phyloP scores from a whole-genome alignment of 1,139 yeast species.

The Saccharomyces hybrid region DNA sequence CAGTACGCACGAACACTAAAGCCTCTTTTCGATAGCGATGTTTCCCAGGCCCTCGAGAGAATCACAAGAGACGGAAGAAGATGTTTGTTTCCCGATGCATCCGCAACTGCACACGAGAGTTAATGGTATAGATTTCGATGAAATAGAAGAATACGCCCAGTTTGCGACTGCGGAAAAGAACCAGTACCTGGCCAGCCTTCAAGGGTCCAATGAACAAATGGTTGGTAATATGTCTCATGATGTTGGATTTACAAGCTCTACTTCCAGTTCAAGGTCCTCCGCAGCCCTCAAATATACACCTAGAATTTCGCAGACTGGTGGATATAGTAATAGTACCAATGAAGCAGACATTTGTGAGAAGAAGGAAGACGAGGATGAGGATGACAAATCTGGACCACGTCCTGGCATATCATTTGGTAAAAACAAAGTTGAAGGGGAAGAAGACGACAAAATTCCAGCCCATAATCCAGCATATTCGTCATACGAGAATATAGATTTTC shows the following conservation, averaged over 20 bases:
- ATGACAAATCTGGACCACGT: constrained; percentile 6
- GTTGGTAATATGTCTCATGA: background rate
- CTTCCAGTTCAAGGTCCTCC: constrained; percentile 27
- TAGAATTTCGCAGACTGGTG: constrained; percentile 10
- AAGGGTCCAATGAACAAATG: background rate
- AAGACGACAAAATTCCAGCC: constrained; percentile 2
- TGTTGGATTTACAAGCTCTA: constrained; percentile 26
- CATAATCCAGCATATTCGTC: constrained; percentile 2
- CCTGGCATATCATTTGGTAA: constrained; percentile 35
- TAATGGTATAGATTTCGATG: constrained; percentile 73
- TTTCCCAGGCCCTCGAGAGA: constrained; percentile 66
- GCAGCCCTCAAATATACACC: constrained; percentile 62
- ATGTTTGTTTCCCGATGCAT: constrained; percentile 92
- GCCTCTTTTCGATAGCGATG: constrained; percentile 50
- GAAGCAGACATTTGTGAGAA: background rate
- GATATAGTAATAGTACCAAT: background rate
- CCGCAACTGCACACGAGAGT: constrained; percentile 53
- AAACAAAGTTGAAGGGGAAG: constrained; percentile 35
- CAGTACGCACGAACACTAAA: constrained; percentile 20
- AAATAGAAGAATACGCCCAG: constrained; percentile 63
- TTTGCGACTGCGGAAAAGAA: constrained; percentile 35
- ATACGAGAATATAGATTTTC: constrained; percentile 12
- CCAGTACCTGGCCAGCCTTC: constrained; percentile 1
- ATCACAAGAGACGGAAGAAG: constrained; percentile 87
- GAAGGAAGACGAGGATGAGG: constrained; percentile 4